Evolutionary conservation across 2,329 filamentous ascomycete species (phyloP).

Genomic region (Hymenotorrendiella dingleyae): DNA sequence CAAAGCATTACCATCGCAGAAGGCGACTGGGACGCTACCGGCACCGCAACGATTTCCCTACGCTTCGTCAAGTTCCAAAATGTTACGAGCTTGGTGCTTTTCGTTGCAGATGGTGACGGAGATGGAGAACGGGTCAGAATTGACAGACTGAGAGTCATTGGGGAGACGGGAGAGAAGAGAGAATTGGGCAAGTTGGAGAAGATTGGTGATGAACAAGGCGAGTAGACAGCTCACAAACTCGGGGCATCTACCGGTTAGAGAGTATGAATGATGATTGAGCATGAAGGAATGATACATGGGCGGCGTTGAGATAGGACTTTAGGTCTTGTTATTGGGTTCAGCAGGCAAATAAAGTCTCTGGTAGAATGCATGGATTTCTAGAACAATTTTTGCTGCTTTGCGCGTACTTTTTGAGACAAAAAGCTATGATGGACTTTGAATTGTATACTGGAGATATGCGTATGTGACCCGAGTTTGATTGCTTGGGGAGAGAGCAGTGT

Average conservation of each 20-base stretch:
- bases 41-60: constrained; percentile 65
- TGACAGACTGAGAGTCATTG: constrained; percentile 73
- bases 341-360: not conserved
- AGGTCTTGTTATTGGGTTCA: not conserved
- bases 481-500: too few relatives aligned
- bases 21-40: constrained; percentile 75
- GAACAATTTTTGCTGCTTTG: too few relatives aligned
- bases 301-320: constrained; percentile 10
- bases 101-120: constrained; percentile 79
- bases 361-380: not conserved
- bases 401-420: too few relatives aligned
- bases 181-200: constrained; percentile 95
- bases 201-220: constrained; percentile 69
- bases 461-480: too few relatives aligned
- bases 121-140: constrained; percentile 81
- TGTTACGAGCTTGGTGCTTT: constrained; percentile 78
- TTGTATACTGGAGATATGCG: too few relatives aligned
- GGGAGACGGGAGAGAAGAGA: constrained; percentile 85
- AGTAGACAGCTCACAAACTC: constrained; percentile 26
- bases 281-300: constrained; percentile 3
- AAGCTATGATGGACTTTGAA: too few relatives aligned
- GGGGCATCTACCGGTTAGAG: too few relatives aligned
- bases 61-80: constrained; percentile 98
- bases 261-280: not conserved
- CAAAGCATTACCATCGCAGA: constrained; percentile 71